Evolutionary conservation across 306 rosid species (phyloP).

Genomic region (Fagus crenata): DNA sequence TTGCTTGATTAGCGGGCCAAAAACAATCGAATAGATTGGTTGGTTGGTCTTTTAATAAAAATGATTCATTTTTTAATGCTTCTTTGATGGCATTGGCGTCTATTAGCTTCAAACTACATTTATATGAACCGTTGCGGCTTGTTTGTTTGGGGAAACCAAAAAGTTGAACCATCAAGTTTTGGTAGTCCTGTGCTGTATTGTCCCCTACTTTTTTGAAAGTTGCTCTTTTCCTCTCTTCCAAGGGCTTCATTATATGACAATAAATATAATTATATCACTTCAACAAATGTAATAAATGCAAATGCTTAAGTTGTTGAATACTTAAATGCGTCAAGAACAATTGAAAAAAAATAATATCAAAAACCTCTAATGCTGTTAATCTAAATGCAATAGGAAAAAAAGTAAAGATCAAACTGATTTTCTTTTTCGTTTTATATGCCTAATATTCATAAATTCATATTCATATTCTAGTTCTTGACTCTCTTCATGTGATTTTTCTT

Average conservation of each 20-base stretch:
- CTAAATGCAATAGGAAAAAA: too few species aligned
- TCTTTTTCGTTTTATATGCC: too few species aligned
- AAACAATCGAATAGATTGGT: slow-evolving; percentile 24
- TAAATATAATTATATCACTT: too few species aligned
- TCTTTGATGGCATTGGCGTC: neutral
- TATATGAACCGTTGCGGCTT: neutral
- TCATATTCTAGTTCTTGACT: too few species aligned
- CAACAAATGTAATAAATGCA: neutral
- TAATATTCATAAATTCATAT: too few species aligned
- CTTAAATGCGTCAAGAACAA: neutral
- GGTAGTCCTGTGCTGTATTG: too few species aligned
- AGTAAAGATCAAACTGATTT: too few species aligned
- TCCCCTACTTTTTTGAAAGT: too few species aligned
- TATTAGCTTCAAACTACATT: neutral
- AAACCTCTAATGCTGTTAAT: neutral
- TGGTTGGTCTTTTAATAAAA: slow-evolving; percentile 33
- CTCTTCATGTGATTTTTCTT: too few species aligned
- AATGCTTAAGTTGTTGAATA: neutral
- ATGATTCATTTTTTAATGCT: neutral
- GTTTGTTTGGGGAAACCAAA: neutral
- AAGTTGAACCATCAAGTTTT: neutral
- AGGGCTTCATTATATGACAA: too few species aligned
- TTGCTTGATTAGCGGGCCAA: slow-evolving; percentile 72
- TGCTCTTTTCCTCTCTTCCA: too few species aligned
- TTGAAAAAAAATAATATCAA: neutral